A percentile compares a stretch with the other conserved stretches of the same genome.
Conservation (phyloP, 495 filamentous ascomycete genomes). For the Neurospora sp. region DNA sequence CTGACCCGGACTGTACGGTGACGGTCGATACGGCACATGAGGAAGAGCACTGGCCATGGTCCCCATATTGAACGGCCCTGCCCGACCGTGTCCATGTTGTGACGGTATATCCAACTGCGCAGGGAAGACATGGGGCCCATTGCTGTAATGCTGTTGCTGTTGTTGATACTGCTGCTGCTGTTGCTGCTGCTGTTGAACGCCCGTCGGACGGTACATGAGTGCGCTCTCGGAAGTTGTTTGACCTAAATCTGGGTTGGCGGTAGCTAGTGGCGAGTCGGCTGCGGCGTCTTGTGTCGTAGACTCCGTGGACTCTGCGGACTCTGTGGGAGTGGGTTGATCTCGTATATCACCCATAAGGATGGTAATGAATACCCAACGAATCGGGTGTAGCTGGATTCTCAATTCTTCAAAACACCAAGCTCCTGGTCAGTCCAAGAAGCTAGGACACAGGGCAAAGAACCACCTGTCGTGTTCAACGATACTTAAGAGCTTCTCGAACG, state of each 20-base stretch:
- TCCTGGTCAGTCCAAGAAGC: background rate
- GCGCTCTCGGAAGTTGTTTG: background rate
- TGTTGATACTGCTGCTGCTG: conserved; percentile 9
- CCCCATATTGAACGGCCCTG: conserved; percentile 32
- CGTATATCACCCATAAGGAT: background rate
- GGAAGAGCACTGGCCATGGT: conserved; percentile 31
- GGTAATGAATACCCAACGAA: background rate
- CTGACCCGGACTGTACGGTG: conserved; percentile 22
- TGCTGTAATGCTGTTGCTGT: conserved; percentile 21
- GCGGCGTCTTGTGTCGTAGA: background rate
- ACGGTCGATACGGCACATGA: conserved; percentile 23
- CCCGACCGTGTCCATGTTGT: conserved; percentile 17
- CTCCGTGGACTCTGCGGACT: background rate
- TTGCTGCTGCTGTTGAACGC: conserved; percentile 6
- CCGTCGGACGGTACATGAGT: background rate
- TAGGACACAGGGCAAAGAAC: background rate
- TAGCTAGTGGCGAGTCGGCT: conserved; percentile 1
- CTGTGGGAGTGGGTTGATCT: background rate
- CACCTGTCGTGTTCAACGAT: background rate
- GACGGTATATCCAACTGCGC: conserved; percentile 30
- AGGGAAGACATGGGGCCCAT: conserved; percentile 25
- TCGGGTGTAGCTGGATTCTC: background rate
- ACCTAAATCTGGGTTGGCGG: conserved; percentile 1
- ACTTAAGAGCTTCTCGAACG: background rate
- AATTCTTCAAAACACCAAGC: background rate